These are phyloP conservation scores for Stellera chamaejasme DNA, from an alignment of 345 rosid species.

Conservation along the genomic window DNA sequence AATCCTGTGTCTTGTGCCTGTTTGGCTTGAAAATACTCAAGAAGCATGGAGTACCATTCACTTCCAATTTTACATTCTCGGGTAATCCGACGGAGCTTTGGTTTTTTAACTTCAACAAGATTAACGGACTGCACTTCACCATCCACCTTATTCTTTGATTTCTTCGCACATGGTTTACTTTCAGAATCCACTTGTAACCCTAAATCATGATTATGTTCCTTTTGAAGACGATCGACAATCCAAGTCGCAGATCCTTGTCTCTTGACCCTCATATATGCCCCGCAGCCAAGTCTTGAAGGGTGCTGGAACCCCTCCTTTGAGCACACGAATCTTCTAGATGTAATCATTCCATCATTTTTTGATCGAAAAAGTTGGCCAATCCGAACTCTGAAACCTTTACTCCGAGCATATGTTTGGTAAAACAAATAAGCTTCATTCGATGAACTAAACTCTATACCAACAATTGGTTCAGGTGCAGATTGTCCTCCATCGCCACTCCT, in stretches of 20 bases:
- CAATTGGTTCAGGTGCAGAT: constrained; percentile 39
- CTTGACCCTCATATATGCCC: constrained; percentile 92
- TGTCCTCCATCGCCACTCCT: constrained; percentile 34
- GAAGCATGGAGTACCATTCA: constrained; percentile 67
- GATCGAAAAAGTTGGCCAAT: constrained; percentile 92
- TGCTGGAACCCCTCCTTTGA: constrained; percentile 96
- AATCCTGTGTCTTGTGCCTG: constrained; percentile 86
- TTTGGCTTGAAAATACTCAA: constrained; percentile 60
- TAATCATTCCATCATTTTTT: constrained; percentile 67
- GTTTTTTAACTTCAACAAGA: constrained; percentile 28
- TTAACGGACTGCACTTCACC: constrained; percentile 43
- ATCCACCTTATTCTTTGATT: constrained; percentile 40
- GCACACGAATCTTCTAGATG: constrained; percentile 87
- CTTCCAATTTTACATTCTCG: constrained; percentile 50
- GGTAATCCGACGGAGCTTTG: constrained; percentile 21
- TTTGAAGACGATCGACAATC: constrained; percentile 73
- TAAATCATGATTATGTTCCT: constrained; percentile 77
- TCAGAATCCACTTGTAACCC: constrained; percentile 26
- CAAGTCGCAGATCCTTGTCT: constrained; percentile 71
- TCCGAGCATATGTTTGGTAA: constrained; percentile 60
- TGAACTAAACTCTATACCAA: constrained; percentile 65
- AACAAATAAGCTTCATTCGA: constrained; percentile 76
- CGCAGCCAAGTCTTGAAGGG: constrained; percentile 89
- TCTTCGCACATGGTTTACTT: constrained; percentile 31
- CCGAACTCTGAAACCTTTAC: constrained; percentile 69